phyloP scores from a whole-genome alignment of 176 grass and related monocot genomes.

The Eragrostis curvula region DNA sequence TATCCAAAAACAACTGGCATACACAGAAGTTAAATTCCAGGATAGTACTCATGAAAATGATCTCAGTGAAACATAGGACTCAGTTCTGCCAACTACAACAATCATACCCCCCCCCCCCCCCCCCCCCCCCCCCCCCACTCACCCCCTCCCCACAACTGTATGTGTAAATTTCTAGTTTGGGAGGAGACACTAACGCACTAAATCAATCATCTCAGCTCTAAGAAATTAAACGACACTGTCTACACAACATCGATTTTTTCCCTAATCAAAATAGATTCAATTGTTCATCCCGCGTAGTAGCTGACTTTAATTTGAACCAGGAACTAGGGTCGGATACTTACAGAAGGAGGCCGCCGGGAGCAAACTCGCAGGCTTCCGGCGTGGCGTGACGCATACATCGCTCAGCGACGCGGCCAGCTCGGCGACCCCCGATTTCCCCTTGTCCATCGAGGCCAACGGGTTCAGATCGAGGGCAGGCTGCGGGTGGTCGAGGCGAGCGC shows the following conservation, averaged over 20 bases:
- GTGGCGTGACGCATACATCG: constrained; percentile 52
- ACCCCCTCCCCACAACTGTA: not conserved
- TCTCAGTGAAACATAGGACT: not conserved
- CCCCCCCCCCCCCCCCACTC: not conserved
- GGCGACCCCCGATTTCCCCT: constrained; percentile 48
- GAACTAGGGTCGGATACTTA: constrained; percentile 33
- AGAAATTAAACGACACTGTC: not conserved
- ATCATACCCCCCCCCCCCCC: not conserved
- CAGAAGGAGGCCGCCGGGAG: constrained; percentile 32
- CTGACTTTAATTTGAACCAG: not conserved
- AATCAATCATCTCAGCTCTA: not conserved
- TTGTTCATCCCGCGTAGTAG: not conserved
- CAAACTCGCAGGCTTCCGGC: constrained; percentile 17
- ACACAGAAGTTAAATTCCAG: not conserved
- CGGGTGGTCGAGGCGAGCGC: not conserved
- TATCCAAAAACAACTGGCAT: not conserved
- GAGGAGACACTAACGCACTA: not conserved
- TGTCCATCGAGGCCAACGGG: constrained; percentile 52
- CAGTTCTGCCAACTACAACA: not conserved
- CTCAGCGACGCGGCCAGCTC: constrained; percentile 63
- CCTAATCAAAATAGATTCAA: not conserved
- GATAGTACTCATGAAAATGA: not conserved
- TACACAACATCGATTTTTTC: not conserved
- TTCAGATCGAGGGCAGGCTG: not conserved
- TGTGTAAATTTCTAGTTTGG: not conserved